A percentile compares a stretch with the other conserved stretches of the same genome.
phyloP scores from a whole-genome alignment of 2,329 filamentous ascomycete genomes.

The Tothia fuscella region DNA sequence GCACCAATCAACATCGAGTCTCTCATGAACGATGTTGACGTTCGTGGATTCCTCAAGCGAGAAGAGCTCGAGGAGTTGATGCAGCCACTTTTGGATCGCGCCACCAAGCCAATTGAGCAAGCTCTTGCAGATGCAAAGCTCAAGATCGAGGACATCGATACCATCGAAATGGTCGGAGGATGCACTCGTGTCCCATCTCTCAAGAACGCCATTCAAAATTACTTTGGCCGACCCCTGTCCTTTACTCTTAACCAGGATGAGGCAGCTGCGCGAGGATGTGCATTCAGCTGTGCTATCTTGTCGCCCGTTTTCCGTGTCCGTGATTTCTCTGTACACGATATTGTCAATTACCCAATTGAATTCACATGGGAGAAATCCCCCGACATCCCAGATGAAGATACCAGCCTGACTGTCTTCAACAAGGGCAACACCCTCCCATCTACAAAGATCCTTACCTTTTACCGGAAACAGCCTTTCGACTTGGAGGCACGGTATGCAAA shows the following conservation, averaged over 20 bases:
- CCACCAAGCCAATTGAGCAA: conserved; percentile 68
- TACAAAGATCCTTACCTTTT: conserved; percentile 98
- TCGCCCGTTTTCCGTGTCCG: conserved; percentile 97
- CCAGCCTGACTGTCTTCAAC: conserved; percentile 93
- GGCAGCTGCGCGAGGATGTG: conserved; percentile 87
- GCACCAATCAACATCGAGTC: conserved; percentile 95
- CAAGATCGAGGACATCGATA: conserved; percentile 81
- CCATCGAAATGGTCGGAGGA: conserved; percentile 86
- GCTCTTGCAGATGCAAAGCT: conserved; percentile 90
- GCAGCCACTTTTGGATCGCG: conserved; percentile 66
- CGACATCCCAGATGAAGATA: conserved; percentile 97
- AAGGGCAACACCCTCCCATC: conserved; percentile 94
- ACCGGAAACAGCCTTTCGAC: conserved; percentile 94
- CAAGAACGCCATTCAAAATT: conserved; percentile 79
- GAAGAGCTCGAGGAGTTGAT: conserved; percentile 90
- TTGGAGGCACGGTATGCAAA: conserved; percentile 89
- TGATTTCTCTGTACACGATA: conserved; percentile 95
- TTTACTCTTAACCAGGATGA: conserved; percentile 98
- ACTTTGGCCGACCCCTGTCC: conserved; percentile 85
- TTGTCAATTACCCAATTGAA: conserved; percentile 95
- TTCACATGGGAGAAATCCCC: conserved; percentile 98
- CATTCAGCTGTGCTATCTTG: conserved; percentile 94
- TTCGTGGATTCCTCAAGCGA: conserved; percentile 76
- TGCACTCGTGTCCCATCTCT: conserved; percentile 86
- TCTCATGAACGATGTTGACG: conserved; percentile 95